These are phyloP conservation scores for Cucumis hystrix DNA, from an alignment of 306 rosid genomes.

Conservation along the genomic window DNA sequence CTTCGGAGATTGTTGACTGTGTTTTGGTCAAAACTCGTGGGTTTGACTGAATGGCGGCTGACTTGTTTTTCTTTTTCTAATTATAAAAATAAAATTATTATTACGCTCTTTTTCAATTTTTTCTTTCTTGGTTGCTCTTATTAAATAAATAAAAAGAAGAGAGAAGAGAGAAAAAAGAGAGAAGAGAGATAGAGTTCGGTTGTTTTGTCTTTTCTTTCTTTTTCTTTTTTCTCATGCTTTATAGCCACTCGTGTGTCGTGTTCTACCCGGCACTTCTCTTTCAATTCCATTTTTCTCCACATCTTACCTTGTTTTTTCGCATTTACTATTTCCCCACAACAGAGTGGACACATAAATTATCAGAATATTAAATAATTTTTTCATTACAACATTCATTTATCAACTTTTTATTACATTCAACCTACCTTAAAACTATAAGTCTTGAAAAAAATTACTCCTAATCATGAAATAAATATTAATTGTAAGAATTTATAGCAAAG, in stretches of 20 bases:
- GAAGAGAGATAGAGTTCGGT: neutral
- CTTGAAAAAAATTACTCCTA: no score
- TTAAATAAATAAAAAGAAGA: neutral
- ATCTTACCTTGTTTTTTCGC: neutral
- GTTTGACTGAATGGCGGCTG: slow-evolving; percentile 74
- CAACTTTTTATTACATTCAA: no score
- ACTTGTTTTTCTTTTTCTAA: neutral
- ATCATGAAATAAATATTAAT: neutral
- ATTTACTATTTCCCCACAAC: neutral
- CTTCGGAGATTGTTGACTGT: neutral
- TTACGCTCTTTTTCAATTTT: neutral
- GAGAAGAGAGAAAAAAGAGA: neutral
- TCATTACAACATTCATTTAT: no score
- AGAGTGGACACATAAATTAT: no score
- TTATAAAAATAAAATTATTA: neutral
- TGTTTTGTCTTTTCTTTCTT: neutral
- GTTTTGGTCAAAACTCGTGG: slow-evolving; percentile 47
- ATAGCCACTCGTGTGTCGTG: neutral
- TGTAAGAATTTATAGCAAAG: neutral
- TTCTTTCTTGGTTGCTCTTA: neutral
- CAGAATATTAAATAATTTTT: no score
- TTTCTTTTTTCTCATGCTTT: neutral
- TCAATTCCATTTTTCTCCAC: neutral
- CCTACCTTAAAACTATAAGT: no score
- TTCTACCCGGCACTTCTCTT: neutral